Base-by-base conservation (phyloP, 2,329 filamentous ascomycete genomes). In the Penicillium sp. region DNA sequence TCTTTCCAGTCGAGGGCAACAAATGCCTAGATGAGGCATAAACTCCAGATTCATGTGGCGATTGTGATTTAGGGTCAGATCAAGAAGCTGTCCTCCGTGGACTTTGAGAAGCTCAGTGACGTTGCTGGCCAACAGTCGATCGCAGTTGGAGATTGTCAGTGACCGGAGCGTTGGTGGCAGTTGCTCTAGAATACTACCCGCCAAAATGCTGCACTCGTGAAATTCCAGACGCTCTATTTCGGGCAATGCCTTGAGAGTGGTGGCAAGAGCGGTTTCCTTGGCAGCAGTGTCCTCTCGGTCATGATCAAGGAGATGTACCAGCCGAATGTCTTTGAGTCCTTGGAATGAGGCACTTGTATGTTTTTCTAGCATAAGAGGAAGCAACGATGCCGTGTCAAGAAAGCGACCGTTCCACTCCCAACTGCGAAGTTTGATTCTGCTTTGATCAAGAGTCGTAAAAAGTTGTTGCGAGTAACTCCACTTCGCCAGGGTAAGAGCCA, bases 81-180 rank as follows among this genome's bases (percentile, higher is more conserved):
- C 83, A 52, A 83, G 82, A 22, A 98, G 77, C n/a, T 84, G 77
- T 22, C 78, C 74, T 0, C 92, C 93, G 65, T 90, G 86, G 1
- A 83, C 6, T 79, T 70, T 41, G 97, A 80, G 67, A 89, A 96
- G 0, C 74, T 39, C 70, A 26, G 80, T 77, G 22, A 97, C 75
- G 57, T 86, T 82, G 4, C 86, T 81, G 1, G 90, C 88, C 5
- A 81, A 86, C 10, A 96, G 75, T 59, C 90, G 85, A 75, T 88
- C 87, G 68, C 92, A 97, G 65, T 95, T 93, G 62, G 87, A 85
- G 16, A 97, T 78, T 61, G 88, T 88, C 3, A 98, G 79, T 46
- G 84, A 84, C 46, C 82, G 76, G 21, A 98, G 79, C 3, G 78
- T 82, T 11, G 77, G 80, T 1, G 93, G 91, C 7, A 97, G 76